A percentile compares a stretch with the other conserved stretches of the same genome.
phyloP scores from a whole-genome alignment of 2,329 filamentous ascomycete genomes.

The Nothomitra cinnamomea region DNA sequence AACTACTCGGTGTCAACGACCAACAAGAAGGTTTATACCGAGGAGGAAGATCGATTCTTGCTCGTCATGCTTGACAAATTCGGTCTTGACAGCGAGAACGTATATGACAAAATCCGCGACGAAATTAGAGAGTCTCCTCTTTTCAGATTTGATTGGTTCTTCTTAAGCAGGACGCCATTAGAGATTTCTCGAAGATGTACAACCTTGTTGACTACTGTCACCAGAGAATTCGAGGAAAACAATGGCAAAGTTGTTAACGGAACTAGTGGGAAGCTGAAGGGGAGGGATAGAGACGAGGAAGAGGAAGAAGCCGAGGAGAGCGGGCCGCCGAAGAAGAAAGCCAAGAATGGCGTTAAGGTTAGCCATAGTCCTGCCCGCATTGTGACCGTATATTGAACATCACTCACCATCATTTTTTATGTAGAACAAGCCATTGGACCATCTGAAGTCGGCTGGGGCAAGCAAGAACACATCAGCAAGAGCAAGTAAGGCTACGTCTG shows the following conservation, averaged over 20 bases:
- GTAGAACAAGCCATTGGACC: constrained; percentile 11
- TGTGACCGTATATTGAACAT: constrained; percentile 10
- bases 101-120: constrained; percentile 91
- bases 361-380: constrained; percentile 18
- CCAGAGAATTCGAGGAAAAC: constrained; percentile 74
- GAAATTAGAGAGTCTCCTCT: constrained; percentile 88
- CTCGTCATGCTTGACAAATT: constrained; percentile 85
- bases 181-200: constrained; percentile 88
- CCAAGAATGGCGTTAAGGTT: constrained; percentile 78
- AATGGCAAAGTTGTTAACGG: constrained; percentile 35
- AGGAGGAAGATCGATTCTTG: constrained; percentile 92
- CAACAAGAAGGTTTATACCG: constrained; percentile 99
- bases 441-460: constrained; percentile 6
- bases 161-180: constrained; percentile 81
- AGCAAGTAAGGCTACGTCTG: constrained; percentile 72
- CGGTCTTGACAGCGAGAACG: constrained; percentile 74
- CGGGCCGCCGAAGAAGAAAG: constrained; percentile 86
- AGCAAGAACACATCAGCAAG: constrained; percentile 90
- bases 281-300: constrained; percentile 67
- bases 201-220: constrained; percentile 83
- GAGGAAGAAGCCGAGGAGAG: constrained; percentile 66
- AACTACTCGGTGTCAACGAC: constrained; percentile 98
- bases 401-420: neutral
- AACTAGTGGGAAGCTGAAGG: constrained; percentile 53
- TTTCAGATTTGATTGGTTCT: constrained; percentile 99